phyloP scores from a whole-genome alignment of 805 yeast genomes.

The Ogataea pini region DNA sequence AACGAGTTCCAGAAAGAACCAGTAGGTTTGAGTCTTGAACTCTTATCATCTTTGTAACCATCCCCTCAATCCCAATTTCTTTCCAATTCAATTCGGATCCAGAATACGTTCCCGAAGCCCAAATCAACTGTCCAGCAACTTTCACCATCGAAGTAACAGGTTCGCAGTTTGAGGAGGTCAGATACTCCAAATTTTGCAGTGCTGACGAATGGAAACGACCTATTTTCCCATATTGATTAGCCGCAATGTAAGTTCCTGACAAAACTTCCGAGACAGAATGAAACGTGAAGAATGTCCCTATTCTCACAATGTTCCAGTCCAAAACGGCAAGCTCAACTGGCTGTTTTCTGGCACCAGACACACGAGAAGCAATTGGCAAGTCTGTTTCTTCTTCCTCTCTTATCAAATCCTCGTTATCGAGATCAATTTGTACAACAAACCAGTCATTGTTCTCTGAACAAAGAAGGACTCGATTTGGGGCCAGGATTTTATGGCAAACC shows the following conservation, averaged over 20 bases:
- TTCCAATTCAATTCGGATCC: not conserved
- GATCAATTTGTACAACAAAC: constrained; percentile 3
- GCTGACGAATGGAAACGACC: not conserved
- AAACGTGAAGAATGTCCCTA: constrained; percentile 1
- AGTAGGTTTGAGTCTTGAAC: constrained; percentile 2
- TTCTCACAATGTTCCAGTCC: constrained; percentile 11
- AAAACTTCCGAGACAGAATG: not conserved
- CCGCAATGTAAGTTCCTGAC: constrained; percentile 1
- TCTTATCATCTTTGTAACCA: constrained; percentile 3
- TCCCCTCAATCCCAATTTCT: constrained; percentile 2
- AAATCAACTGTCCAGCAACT: not conserved
- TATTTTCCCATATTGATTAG: constrained; percentile 2
- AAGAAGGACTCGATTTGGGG: constrained; percentile 4
- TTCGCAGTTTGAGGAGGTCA: not conserved
- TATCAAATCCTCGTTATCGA: constrained; percentile 6
- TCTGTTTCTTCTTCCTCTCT: constrained; percentile 5
- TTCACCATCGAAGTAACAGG: constrained; percentile 5
- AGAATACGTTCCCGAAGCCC: not conserved
- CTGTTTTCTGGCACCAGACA: not conserved
- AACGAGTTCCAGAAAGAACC: constrained; percentile 10
- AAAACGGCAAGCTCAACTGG: constrained; percentile 10
- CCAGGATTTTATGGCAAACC: constrained; percentile 9
- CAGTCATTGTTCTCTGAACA: constrained; percentile 14
- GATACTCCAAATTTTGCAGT: not conserved
- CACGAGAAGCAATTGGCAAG: constrained; percentile 13